These are phyloP conservation scores for Oropetium thomaeum DNA, from an alignment of 176 grass and related monocot genomes.

Conservation along the genomic window DNA sequence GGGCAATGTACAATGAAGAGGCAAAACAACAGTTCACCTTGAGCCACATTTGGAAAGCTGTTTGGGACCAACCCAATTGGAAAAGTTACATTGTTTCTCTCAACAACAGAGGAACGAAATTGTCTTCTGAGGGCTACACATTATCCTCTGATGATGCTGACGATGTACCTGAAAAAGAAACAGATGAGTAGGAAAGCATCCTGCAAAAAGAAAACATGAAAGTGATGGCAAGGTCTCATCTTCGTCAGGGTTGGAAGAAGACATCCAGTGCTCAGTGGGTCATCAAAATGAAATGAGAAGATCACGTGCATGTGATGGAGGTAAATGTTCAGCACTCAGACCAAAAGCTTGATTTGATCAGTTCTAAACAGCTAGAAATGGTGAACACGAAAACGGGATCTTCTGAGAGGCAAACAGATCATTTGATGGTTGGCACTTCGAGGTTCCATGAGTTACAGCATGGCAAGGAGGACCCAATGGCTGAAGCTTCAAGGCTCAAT, in stretches of 20 bases:
- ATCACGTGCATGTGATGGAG: not conserved
- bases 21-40: slow-evolving; percentile 26
- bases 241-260: slow-evolving; percentile 32
- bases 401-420: not conserved
- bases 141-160: slow-evolving; percentile 28
- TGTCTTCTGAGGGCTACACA: slow-evolving; percentile 1
- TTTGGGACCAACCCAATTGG: slow-evolving; percentile 40
- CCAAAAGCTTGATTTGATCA: not conserved
- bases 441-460: not conserved
- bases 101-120: not conserved
- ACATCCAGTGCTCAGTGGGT: slow-evolving; percentile 14
- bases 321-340: not conserved
- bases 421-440: not conserved
- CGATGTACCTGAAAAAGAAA: slow-evolving; percentile 30
- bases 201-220: slow-evolving; percentile 2
- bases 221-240: not conserved
- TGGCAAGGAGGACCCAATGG: not conserved
- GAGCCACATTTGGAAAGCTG: slow-evolving; percentile 30
- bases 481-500: not conserved
- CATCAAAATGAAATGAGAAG: not conserved
- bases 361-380: not conserved
- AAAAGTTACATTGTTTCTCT: slow-evolving; percentile 37
- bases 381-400: not conserved
- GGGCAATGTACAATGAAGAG: slow-evolving; percentile 29
- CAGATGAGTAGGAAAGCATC: slow-evolving; percentile 6